phyloP scores from a whole-genome alignment of 2,329 filamentous ascomycete genomes.

The Fonsecaea multimorphosa region DNA sequence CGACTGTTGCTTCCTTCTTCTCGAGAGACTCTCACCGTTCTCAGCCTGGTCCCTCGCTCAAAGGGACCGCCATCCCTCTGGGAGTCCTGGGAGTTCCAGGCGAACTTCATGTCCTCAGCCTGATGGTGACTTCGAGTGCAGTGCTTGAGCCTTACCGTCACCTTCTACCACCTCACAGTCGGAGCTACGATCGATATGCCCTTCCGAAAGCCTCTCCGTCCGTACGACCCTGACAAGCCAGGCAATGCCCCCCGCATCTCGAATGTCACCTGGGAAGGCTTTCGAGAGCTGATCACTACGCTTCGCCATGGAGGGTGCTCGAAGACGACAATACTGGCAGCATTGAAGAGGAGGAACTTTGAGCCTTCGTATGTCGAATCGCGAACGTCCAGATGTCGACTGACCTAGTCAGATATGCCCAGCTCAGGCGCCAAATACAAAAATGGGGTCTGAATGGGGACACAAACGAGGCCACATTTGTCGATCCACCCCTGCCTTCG shows the following conservation, averaged over 20 bases:
- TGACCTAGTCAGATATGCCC: slow-evolving; percentile 1
- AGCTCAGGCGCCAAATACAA: slow-evolving; percentile 7
- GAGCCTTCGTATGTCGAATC: slow-evolving; percentile 10
- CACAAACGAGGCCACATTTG: slow-evolving; percentile 3
- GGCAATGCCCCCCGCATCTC: slow-evolving; percentile 10
- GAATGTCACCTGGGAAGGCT: slow-evolving; percentile 4
- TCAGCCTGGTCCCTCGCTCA: not conserved
- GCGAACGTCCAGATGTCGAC: not conserved
- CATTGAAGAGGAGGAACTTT: slow-evolving; percentile 2
- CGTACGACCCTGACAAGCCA: not conserved
- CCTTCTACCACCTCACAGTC: not conserved
- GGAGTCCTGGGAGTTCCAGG: not conserved
- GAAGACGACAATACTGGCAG: slow-evolving; percentile 1
- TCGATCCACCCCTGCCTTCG: not conserved
- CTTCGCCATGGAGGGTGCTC: not conserved
- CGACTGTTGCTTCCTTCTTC: not conserved
- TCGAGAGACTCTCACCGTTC: not conserved
- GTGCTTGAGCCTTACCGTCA: not conserved
- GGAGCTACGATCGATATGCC: slow-evolving; percentile 1
- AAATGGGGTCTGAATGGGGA: slow-evolving; percentile 1
- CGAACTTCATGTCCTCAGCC: not conserved
- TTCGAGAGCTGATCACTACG: not conserved
- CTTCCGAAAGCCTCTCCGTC: not conserved
- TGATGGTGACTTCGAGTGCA: not conserved
- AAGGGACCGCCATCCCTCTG: not conserved